A percentile compares a stretch with the other conserved stretches of the same genome.
These are phyloP conservation scores for Malbranchea cinnamomea DNA, from an alignment of 2,329 filamentous ascomycete genomes.

Conservation along the genomic window DNA sequence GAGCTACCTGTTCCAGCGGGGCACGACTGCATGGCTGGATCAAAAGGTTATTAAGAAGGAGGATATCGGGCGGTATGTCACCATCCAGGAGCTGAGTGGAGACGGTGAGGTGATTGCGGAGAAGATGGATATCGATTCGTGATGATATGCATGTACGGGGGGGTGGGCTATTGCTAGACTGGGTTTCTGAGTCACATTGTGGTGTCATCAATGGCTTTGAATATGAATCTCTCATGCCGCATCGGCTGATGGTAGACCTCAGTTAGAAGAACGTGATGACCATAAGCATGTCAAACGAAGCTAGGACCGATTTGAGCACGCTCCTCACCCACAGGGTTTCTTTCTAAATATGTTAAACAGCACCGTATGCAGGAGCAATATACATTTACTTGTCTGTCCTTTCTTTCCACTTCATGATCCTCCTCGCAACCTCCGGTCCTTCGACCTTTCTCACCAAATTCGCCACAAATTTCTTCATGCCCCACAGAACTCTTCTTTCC, in stretches of 20 bases:
- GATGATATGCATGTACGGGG: no score
- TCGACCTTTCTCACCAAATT: constrained; percentile 29
- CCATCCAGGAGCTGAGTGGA: constrained; percentile 67
- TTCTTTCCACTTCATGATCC: constrained; percentile 9
- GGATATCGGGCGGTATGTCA: constrained; percentile 87
- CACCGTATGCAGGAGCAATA: constrained; percentile 1
- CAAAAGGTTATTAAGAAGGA: constrained; percentile 92
- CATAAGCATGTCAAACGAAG: no score
- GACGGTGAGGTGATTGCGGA: constrained; percentile 48
- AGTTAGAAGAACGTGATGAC: no score
- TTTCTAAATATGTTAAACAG: background rate
- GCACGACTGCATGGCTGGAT: constrained; percentile 90
- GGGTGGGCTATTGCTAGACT: background rate
- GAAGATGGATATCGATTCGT: constrained; percentile 50
- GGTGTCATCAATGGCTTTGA: constrained; percentile 1
- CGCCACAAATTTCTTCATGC: constrained; percentile 30
- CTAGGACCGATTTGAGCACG: no score
- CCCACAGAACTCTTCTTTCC: constrained; percentile 18
- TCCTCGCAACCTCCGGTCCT: constrained; percentile 24
- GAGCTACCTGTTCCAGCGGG: constrained; percentile 79
- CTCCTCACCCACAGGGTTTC: no score
- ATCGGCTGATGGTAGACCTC: no score
- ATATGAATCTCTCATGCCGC: background rate
- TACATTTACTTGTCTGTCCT: no score
- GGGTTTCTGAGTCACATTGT: constrained; percentile 1